These are phyloP conservation scores for Aurantiochytrium sp. DNA, from an alignment of 108 stramenopile genomes.

Conservation along the genomic window DNA sequence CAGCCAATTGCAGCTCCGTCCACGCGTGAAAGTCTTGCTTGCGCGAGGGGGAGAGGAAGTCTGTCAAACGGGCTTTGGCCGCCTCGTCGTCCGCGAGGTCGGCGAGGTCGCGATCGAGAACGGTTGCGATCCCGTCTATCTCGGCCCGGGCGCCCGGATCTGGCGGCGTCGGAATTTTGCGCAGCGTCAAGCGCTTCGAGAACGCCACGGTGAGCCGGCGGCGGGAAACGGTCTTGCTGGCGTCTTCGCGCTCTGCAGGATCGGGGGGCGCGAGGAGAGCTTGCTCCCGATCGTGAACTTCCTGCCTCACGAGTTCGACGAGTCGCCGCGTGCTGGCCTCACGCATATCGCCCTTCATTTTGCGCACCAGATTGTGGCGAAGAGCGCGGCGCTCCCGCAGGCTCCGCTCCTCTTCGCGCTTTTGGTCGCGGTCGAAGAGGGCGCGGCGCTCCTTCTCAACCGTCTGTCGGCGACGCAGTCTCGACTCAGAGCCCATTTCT, in stretches of 20 bases:
- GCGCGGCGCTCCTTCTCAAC: background rate
- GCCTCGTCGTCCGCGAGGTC: background rate
- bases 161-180: too few relatives aligned
- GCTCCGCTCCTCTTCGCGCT: background rate
- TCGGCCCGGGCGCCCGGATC: too few relatives aligned
- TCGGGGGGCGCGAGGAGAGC: too few relatives aligned
- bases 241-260: too few relatives aligned
- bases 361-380: background rate
- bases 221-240: too few relatives aligned
- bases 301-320: background rate
- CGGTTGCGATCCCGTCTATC: too few relatives aligned
- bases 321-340: background rate
- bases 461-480: background rate
- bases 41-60: background rate
- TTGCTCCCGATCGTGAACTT: too few relatives aligned
- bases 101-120: background rate
- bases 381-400: background rate
- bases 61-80: background rate
- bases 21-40: background rate
- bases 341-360: background rate
- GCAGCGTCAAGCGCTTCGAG: too few relatives aligned
- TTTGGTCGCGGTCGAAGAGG: background rate
- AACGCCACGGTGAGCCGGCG: too few relatives aligned
- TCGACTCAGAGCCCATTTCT: background rate
- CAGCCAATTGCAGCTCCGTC: background rate